These are phyloP conservation scores for Takashimella koratensis DNA, from an alignment of 1,284 basidiomycete genomes.

Conservation along the genomic window DNA sequence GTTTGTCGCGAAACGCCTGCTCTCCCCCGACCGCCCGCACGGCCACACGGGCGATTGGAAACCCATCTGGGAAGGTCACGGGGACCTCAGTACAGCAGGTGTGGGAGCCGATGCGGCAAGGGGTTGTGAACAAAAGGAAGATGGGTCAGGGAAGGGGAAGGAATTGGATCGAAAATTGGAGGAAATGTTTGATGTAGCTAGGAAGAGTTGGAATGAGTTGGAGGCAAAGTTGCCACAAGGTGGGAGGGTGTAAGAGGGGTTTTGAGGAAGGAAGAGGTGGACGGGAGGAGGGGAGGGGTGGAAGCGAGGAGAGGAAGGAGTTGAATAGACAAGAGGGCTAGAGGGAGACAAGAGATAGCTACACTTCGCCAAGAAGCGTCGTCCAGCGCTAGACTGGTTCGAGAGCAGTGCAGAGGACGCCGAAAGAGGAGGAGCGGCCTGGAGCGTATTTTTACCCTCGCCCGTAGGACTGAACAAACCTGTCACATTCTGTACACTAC, in stretches of 20 bases:
- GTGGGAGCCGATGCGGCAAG: constrained; percentile 26
- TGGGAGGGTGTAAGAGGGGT: not conserved
- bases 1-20: constrained; percentile 31
- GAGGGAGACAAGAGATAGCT: too few relatives aligned
- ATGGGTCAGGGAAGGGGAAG: constrained; percentile 16
- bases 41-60: constrained; percentile 22
- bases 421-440: too few relatives aligned
- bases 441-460: too few relatives aligned
- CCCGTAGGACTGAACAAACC: too few relatives aligned
- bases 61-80: constrained; percentile 17
- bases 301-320: too few relatives aligned
- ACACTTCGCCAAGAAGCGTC: too few relatives aligned
- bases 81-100: constrained; percentile 25
- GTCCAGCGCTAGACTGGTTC: too few relatives aligned
- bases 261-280: not conserved
- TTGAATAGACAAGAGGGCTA: too few relatives aligned
- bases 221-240: constrained; percentile 8
- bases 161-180: constrained; percentile 24
- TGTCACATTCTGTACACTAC: too few relatives aligned
- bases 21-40: constrained; percentile 28
- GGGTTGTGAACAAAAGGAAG: constrained; percentile 11
- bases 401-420: too few relatives aligned
- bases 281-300: not conserved
- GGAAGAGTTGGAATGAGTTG: constrained; percentile 21
- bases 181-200: constrained; percentile 29